These are phyloP conservation scores for Scutellaria baicalensis DNA, from an alignment of 257 asterid species.

Conservation along the genomic window DNA sequence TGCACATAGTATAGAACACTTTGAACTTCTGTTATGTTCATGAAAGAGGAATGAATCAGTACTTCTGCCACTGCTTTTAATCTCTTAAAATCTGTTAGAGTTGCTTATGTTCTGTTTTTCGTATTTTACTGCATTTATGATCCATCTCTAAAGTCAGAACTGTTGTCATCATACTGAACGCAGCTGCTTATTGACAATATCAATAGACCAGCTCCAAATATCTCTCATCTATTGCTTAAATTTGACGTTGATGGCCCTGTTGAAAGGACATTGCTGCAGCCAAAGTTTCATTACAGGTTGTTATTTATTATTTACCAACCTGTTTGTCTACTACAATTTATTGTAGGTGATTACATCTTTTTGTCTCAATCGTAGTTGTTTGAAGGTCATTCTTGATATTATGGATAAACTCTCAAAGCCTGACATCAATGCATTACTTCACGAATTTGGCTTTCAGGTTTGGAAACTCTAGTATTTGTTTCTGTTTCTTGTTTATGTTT, in stretches of 20 bases:
- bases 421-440: constrained; percentile 77
- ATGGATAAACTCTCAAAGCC: constrained; percentile 78
- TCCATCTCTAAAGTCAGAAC: neutral
- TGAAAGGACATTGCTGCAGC: constrained; percentile 85
- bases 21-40: constrained; percentile 3
- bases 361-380: constrained; percentile 52
- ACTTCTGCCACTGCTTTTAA: neutral
- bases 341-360: neutral
- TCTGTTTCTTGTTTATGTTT: constrained; percentile 7
- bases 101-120: neutral
- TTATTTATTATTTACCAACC: neutral
- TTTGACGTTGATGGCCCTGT: constrained; percentile 76
- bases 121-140: constrained; percentile 5
- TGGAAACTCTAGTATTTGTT: neutral
- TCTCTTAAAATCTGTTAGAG: neutral
- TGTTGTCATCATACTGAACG: constrained; percentile 19
- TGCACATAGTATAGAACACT: neutral
- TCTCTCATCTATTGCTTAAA: constrained; percentile 81
- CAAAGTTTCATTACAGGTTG: constrained; percentile 91
- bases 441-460: constrained; percentile 97
- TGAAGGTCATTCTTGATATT: constrained; percentile 89
- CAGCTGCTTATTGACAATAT: constrained; percentile 91
- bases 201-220: constrained; percentile 79
- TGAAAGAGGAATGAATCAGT: neutral
- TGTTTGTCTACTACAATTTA: neutral